These are phyloP conservation scores for Macadamia tetraphylla DNA, from an alignment of 164 flowering plant species.

Conservation along the genomic window DNA sequence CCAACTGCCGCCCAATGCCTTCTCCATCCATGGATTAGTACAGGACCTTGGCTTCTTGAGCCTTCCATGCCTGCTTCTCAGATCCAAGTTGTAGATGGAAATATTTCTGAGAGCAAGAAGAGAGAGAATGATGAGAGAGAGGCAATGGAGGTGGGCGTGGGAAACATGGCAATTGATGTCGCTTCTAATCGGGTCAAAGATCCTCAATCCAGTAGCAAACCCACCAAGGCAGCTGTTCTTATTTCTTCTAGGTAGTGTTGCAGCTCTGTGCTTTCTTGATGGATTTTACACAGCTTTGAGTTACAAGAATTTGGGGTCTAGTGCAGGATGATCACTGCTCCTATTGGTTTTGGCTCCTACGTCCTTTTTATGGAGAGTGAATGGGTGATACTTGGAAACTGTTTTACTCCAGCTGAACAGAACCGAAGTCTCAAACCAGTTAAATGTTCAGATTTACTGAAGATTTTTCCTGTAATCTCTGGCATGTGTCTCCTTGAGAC, in stretches of 20 bases:
- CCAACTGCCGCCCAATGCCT: constrained; percentile 83
- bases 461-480: neutral
- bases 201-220: constrained; percentile 20
- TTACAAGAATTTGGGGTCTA: neutral
- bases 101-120: constrained; percentile 29
- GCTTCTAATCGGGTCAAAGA: constrained; percentile 26
- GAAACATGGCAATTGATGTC: constrained; percentile 67
- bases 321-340: neutral
- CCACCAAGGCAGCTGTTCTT: neutral
- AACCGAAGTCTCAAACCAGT: neutral
- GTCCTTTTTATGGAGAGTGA: neutral
- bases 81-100: constrained; percentile 19
- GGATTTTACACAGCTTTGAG: neutral
- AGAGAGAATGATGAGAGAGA: constrained; percentile 62
- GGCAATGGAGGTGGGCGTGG: constrained; percentile 69
- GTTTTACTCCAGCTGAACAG: neutral
- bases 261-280: neutral
- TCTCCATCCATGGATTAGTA: constrained; percentile 69
- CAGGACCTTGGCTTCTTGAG: constrained; percentile 45
- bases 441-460: neutral
- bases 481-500: neutral
- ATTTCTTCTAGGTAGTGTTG: neutral
- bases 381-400: neutral
- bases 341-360: neutral
- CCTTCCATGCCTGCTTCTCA: constrained; percentile 33